These are phyloP conservation scores for Azolla pinnata DNA, from an alignment of 75 land plant genomes.

Conservation along the genomic window DNA sequence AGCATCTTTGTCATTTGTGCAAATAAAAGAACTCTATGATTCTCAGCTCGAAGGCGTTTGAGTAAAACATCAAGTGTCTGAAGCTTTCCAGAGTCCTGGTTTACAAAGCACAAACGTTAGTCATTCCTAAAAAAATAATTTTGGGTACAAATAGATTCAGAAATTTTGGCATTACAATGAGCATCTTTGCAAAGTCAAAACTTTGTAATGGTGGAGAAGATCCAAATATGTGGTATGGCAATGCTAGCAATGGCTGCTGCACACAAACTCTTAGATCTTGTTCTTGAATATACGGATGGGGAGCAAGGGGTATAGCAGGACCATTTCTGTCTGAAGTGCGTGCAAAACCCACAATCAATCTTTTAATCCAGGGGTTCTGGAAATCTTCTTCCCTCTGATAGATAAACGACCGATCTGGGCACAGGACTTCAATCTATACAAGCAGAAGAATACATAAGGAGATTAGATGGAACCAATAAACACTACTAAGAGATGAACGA, in stretches of 20 bases:
- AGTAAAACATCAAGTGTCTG: conserved; percentile 73
- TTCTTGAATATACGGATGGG: conserved; percentile 57
- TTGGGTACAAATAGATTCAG: neutral
- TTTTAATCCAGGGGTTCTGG: conserved; percentile 77
- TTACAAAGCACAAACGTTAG: neutral
- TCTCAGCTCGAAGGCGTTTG: conserved; percentile 72
- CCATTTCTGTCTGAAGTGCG: conserved; percentile 91
- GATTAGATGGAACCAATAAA: too few species aligned
- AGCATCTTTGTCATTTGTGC: conserved; percentile 99
- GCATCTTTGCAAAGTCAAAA: conserved; percentile 94
- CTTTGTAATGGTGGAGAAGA: conserved; percentile 85
- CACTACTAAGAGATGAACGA: too few species aligned
- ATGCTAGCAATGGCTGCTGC: conserved; percentile 49
- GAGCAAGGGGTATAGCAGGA: conserved; percentile 54
- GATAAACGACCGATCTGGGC: conserved; percentile 71
- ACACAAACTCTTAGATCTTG: conserved; percentile 40
- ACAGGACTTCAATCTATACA: conserved; percentile 55
- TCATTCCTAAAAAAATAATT: neutral
- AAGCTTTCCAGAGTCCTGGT: conserved; percentile 94
- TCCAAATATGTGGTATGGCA: conserved; percentile 77
- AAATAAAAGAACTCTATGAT: conserved; percentile 94
- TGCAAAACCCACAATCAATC: conserved; percentile 69
- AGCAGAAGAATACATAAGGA: neutral
- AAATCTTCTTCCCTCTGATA: conserved; percentile 56
- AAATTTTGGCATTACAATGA: conserved; percentile 41